Evolutionary conservation across 495 filamentous ascomycete species (phyloP).

Genomic region (Lasiosphaeria hispida): DNA sequence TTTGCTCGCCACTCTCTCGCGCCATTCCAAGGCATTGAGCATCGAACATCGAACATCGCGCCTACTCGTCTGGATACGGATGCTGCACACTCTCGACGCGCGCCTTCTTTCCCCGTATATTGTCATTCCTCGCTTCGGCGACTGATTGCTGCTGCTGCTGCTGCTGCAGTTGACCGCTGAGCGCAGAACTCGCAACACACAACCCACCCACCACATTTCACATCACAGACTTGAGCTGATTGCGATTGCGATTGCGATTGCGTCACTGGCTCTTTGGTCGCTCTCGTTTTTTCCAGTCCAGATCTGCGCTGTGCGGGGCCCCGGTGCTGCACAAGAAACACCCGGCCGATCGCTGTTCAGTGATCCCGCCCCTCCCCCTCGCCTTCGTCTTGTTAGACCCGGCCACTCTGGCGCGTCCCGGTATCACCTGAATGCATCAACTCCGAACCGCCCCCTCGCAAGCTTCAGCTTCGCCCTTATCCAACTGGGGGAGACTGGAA

Average conservation of each 20-base stretch:
- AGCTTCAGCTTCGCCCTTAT: not conserved
- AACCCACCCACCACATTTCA: no score
- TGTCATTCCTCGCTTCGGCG: no score
- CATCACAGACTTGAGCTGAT: not conserved
- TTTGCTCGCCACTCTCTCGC: no score
- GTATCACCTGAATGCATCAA: slow-evolving; percentile 23
- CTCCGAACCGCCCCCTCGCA: not conserved
- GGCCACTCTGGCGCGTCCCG: not conserved
- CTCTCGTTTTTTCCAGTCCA: not conserved
- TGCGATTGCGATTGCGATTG: not conserved
- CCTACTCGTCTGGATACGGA: no score
- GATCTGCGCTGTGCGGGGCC: no score
- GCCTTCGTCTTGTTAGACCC: not conserved
- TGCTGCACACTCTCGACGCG: not conserved
- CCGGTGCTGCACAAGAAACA: not conserved
- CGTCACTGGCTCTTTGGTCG: not conserved
- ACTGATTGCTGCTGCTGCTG: not conserved
- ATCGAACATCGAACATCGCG: no score
- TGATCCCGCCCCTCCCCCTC: not conserved
- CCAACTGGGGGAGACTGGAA: slow-evolving; percentile 7
- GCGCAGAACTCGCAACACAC: no score
- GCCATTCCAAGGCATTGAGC: no score
- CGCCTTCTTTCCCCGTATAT: not conserved
- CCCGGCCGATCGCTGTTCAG: not conserved
- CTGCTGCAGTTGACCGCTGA: not conserved